Conservation (phyloP, 306 rosid genomes). For the Vachellia collinsii region DNA sequence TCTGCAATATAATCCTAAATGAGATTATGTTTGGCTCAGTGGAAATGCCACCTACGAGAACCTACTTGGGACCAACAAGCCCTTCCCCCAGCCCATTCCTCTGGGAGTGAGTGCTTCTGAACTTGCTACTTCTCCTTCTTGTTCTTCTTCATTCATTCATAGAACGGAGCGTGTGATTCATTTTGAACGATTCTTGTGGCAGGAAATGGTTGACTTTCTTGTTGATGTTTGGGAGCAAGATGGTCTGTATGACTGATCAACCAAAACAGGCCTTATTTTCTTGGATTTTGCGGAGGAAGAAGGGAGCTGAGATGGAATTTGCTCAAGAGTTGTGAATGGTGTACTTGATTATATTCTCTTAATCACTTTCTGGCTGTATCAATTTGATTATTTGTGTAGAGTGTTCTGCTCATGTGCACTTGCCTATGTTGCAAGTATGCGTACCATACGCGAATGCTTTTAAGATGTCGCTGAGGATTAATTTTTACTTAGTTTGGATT, state of each 20-base stretch:
- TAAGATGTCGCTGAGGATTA: not conserved
- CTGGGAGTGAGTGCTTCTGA: constrained; percentile 62
- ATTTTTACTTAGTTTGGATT: not conserved
- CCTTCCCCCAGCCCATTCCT: constrained; percentile 65
- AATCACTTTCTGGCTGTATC: constrained; percentile 1
- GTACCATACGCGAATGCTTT: not conserved
- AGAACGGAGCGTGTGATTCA: not conserved
- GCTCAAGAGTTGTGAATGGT: constrained; percentile 27
- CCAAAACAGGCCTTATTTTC: constrained; percentile 20
- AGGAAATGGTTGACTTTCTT: constrained; percentile 93
- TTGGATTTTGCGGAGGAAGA: constrained; percentile 24
- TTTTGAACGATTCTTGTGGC: constrained; percentile 32
- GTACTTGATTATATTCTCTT: not conserved
- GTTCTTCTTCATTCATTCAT: constrained; percentile 29
- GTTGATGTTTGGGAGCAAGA: constrained; percentile 86
- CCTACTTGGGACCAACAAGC: constrained; percentile 69
- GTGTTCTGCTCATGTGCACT: not conserved
- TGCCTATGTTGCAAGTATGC: not conserved
- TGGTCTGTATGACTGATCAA: constrained; percentile 64
- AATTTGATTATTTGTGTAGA: constrained; percentile 8
- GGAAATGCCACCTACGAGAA: constrained; percentile 74
- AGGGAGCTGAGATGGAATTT: constrained; percentile 21
- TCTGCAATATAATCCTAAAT: constrained; percentile 3
- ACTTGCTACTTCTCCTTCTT: not conserved
- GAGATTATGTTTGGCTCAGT: constrained; percentile 46